Evolutionary conservation across 1,139 yeast genomes (phyloP).

Genomic region (Diutina pseudorugosa): DNA sequence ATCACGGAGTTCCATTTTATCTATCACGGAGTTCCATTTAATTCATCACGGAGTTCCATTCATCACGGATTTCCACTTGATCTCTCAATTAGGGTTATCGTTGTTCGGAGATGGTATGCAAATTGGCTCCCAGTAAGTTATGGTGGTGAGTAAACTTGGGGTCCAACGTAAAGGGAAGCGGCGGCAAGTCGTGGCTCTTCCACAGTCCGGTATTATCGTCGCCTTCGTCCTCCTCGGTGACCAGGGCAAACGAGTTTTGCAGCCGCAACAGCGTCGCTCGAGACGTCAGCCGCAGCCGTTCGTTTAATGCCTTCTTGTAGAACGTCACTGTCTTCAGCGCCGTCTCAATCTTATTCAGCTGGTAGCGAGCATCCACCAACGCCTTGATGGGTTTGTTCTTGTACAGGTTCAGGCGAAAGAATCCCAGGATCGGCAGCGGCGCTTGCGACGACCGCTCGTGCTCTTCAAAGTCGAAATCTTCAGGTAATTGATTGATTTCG

Average conservation of each 20-base stretch:
- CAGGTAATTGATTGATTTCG: constrained; percentile 47
- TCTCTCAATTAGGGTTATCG: not conserved
- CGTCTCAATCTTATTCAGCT: constrained; percentile 37
- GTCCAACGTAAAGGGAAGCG: constrained; percentile 2
- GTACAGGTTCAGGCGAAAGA: constrained; percentile 10
- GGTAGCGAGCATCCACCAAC: constrained; percentile 12
- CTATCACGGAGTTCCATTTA: too few relatives aligned
- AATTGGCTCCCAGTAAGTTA: not conserved
- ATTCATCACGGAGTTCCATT: too few relatives aligned
- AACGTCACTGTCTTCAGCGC: constrained; percentile 46
- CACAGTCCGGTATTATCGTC: constrained; percentile 3
- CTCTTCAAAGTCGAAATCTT: constrained; percentile 43
- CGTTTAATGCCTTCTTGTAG: constrained; percentile 13
- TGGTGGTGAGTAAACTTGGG: not conserved
- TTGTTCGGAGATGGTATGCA: not conserved
- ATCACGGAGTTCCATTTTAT: too few relatives aligned
- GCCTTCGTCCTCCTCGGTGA: constrained; percentile 2
- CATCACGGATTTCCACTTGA: too few relatives aligned
- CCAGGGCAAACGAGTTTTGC: constrained; percentile 3
- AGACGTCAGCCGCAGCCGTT: not conserved
- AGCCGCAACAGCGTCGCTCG: not conserved
- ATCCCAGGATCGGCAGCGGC: constrained; percentile 5
- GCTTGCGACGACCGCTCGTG: constrained; percentile 9
- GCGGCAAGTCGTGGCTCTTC: constrained; percentile 1
- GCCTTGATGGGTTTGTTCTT: constrained; percentile 24